phyloP scores from a whole-genome alignment of 2,329 filamentous ascomycete species.

The Akanthomyces dipterigenus region DNA sequence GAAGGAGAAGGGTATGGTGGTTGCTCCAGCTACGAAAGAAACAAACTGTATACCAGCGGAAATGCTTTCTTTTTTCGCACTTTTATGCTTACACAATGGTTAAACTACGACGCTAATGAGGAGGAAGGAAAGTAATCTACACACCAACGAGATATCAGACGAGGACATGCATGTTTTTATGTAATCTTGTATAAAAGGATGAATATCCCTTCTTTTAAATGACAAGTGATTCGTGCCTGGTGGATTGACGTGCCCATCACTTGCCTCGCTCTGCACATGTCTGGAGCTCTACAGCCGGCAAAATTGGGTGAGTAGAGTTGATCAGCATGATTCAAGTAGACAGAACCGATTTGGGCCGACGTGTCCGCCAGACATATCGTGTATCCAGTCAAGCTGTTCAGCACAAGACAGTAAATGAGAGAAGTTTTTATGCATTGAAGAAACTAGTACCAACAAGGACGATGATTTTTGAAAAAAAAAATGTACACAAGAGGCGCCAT shows the following conservation, averaged over 20 bases:
- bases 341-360: no score
- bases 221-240: no score
- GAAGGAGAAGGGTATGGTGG: background rate
- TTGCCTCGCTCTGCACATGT: no score
- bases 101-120: background rate
- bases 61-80: no score
- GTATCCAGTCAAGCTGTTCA: no score
- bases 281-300: no score
- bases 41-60: background rate
- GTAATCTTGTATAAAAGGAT: background rate
- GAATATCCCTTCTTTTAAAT: background rate
- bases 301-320: no score
- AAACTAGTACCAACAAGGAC: background rate
- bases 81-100: no score
- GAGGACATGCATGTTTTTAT: background rate
- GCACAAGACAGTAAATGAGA: background rate
- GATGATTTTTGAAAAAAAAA: background rate
- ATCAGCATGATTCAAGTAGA: no score
- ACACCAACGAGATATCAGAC: conserved; percentile 1
- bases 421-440: conserved; percentile 9
- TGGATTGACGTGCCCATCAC: no score
- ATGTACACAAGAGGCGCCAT: conserved; percentile 6
- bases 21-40: background rate
- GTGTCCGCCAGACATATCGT: no score
- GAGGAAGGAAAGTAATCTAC: background rate